Evolutionary conservation across 441 rosid genomes (phyloP).

Genomic region (Rhodomyrtus psidioides): DNA sequence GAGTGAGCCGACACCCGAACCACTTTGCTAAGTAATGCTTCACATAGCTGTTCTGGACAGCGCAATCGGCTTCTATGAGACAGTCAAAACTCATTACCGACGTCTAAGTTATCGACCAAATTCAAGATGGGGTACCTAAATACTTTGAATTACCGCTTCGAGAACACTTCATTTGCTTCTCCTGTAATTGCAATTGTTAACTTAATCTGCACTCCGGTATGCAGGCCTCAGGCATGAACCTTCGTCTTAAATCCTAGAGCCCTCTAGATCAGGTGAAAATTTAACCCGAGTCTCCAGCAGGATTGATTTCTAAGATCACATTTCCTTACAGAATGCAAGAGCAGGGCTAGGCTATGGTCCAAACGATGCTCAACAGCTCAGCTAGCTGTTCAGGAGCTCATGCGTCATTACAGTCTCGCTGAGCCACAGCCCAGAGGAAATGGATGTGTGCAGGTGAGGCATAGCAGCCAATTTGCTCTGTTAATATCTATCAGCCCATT

Average conservation of each 20-base stretch:
- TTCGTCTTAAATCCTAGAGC: neutral
- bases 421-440: neutral
- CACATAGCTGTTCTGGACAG: neutral
- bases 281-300: neutral
- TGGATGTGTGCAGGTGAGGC: neutral
- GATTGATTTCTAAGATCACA: neutral
- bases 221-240: constrained; percentile 5
- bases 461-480: neutral
- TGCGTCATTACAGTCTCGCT: neutral
- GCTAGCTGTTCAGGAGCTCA: neutral
- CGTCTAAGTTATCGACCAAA: neutral
- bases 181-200: neutral
- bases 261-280: no score
- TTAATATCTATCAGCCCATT: no score
- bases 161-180: neutral
- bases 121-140: neutral
- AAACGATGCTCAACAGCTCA: neutral
- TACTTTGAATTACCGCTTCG: neutral
- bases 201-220: neutral
- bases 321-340: neutral
- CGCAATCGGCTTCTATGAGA: neutral
- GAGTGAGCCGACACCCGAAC: neutral
- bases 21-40: neutral
- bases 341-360: neutral
- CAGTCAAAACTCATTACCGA: neutral